Conservation (phyloP, 108 stramenopile species). For the Epithemia pelagica region DNA sequence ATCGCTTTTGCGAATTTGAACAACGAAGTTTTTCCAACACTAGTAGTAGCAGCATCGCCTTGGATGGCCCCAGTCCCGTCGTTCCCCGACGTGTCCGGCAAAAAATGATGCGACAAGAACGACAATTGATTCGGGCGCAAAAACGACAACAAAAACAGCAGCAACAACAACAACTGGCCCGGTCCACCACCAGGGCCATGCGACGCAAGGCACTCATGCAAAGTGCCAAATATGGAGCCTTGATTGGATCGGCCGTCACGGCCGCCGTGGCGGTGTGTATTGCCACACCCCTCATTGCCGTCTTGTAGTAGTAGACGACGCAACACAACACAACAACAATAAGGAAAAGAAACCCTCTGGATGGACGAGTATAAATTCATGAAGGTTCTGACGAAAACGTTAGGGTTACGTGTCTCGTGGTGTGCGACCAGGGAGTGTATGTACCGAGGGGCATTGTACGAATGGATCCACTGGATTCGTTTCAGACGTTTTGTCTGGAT, state of each 20-base stretch:
- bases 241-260: conserved; percentile 61
- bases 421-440: too few relatives aligned
- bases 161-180: conserved; percentile 41
- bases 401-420: too few relatives aligned
- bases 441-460: too few relatives aligned
- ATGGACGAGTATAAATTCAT: too few relatives aligned
- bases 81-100: neutral
- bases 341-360: neutral
- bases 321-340: neutral
- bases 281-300: conserved; percentile 51
- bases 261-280: conserved; percentile 44
- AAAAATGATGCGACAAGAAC: conserved; percentile 19
- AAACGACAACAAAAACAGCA: conserved; percentile 26
- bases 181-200: conserved; percentile 37
- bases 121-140: conserved; percentile 38
- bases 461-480: too few relatives aligned
- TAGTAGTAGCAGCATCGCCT: neutral
- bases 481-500: too few relatives aligned
- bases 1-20: neutral
- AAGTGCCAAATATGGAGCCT: conserved; percentile 62
- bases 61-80: neutral
- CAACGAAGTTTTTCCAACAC: neutral
- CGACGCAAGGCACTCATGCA: conserved; percentile 49
- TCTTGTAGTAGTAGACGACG: conserved; percentile 17
- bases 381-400: too few relatives aligned